phyloP scores from a whole-genome alignment of 2,329 filamentous ascomycete species.

The Neonectria neomacrospora region DNA sequence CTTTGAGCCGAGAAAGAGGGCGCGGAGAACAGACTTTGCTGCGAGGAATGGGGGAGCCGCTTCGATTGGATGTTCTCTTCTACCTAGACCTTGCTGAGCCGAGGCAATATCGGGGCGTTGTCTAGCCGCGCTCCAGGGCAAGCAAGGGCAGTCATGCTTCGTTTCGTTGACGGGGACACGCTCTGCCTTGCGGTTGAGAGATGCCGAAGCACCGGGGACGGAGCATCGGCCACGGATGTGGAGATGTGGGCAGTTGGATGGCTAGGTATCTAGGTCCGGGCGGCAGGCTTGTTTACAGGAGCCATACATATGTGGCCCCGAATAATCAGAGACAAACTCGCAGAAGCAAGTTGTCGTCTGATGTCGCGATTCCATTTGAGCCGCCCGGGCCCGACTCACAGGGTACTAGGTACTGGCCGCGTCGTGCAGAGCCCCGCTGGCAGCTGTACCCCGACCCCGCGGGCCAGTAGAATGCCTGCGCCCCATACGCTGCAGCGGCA shows the following conservation, averaged over 20 bases:
- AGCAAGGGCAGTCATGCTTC: background rate
- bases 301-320: background rate
- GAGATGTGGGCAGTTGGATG: background rate
- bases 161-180: background rate
- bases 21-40: background rate
- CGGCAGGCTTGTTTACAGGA: conserved; percentile 1
- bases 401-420: background rate
- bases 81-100: background rate
- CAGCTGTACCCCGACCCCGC: background rate
- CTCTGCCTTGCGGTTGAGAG: background rate
- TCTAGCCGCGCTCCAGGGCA: background rate
- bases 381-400: conserved; percentile 17
- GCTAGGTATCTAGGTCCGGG: background rate
- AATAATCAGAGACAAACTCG: background rate
- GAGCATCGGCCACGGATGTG: background rate
- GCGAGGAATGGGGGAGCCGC: background rate
- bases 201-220: background rate
- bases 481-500: background rate
- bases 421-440: background rate
- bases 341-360: conserved; percentile 38
- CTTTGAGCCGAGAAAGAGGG: background rate
- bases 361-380: conserved; percentile 24
- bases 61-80: background rate
- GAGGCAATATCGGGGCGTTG: background rate
- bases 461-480: conserved; percentile 13